Percentiles rank a stretch among this genome's conserved stretches.
phyloP scores from a whole-genome alignment of 2,329 filamentous ascomycete genomes.

The Gliomastix tumulicola region DNA sequence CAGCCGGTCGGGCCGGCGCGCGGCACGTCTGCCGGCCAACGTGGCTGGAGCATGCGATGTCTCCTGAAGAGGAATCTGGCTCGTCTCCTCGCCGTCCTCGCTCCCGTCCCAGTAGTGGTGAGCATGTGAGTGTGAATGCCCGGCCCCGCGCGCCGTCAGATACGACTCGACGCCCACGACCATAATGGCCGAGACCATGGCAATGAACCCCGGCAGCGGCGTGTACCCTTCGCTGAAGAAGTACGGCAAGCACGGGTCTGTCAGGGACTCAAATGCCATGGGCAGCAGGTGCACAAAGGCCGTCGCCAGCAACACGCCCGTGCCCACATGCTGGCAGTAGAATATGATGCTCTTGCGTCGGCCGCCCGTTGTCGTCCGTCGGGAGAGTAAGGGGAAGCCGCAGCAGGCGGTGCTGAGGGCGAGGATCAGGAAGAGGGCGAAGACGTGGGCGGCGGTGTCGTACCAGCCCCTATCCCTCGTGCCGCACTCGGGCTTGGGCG shows the following conservation, averaged over 20 bases:
- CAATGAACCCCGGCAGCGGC: conserved; percentile 73
- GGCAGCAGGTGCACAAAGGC: conserved; percentile 74
- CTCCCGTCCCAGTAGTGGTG: conserved; percentile 40
- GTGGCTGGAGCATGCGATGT: too few species aligned
- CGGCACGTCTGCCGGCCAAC: too few species aligned
- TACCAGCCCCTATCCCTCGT: conserved; percentile 48
- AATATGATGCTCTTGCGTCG: conserved; percentile 56
- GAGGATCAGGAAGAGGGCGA: conserved; percentile 61
- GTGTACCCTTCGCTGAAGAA: conserved; percentile 76
- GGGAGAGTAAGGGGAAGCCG: conserved; percentile 59
- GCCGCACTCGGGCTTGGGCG: conserved; percentile 42
- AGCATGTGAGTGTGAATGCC: conserved; percentile 52
- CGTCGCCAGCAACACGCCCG: conserved; percentile 78
- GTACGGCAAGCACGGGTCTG: conserved; percentile 64
- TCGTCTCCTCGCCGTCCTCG: conserved; percentile 24
- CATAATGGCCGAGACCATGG: conserved; percentile 73
- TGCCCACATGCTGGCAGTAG: conserved; percentile 69
- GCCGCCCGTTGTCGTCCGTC: conserved; percentile 47
- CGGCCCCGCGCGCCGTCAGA: conserved; percentile 64
- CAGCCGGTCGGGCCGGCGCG: conserved; percentile 43
- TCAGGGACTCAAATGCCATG: conserved; percentile 60
- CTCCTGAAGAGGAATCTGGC: conserved; percentile 11
- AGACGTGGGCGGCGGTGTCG: conserved; percentile 60
- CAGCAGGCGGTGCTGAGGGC: conserved; percentile 53
- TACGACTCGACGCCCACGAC: conserved; percentile 87